Percentiles rank a stretch among this genome's conserved stretches.
Conservation (phyloP, 176 grass and related monocot species). For the Thinopyrum elongatum region DNA sequence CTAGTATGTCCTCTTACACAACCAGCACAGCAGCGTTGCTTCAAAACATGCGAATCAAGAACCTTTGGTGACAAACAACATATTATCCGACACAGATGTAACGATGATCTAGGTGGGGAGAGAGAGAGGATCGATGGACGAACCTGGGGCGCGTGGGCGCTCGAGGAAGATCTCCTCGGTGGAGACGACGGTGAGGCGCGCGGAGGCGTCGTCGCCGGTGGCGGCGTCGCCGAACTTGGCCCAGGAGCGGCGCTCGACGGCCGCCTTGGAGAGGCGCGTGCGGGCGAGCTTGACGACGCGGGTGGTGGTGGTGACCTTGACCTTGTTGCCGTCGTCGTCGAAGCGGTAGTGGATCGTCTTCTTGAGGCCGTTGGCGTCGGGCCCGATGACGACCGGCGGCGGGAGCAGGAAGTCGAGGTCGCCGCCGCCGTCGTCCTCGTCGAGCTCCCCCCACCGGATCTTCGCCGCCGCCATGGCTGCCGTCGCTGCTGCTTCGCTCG, state of each 20-base stretch:
- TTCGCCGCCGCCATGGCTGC: background rate
- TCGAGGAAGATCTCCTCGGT: conserved; percentile 72
- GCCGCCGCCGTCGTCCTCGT: conserved; percentile 51
- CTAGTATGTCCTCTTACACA: background rate
- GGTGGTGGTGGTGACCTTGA: conserved; percentile 77
- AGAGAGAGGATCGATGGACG: background rate
- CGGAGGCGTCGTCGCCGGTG: conserved; percentile 31
- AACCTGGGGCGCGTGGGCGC: conserved; percentile 56
- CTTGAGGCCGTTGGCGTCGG: conserved; percentile 78
- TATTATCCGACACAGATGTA: background rate
- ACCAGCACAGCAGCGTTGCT: background rate
- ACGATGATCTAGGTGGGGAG: background rate
- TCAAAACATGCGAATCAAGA: background rate
- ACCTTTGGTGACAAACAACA: background rate
- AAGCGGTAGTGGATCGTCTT: conserved; percentile 73
- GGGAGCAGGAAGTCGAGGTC: conserved; percentile 70
- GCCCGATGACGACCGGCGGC: conserved; percentile 59
- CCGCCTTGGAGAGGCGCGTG: conserved; percentile 6
- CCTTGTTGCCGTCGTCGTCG: conserved; percentile 79
- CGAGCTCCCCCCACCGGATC: background rate
- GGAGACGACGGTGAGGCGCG: conserved; percentile 60
- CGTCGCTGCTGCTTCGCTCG: background rate
- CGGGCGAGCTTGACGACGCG: conserved; percentile 40
- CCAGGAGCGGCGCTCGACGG: conserved; percentile 10
- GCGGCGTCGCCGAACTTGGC: conserved; percentile 10